phyloP scores from a whole-genome alignment of 257 asterid species.

The Plantago ovata region DNA sequence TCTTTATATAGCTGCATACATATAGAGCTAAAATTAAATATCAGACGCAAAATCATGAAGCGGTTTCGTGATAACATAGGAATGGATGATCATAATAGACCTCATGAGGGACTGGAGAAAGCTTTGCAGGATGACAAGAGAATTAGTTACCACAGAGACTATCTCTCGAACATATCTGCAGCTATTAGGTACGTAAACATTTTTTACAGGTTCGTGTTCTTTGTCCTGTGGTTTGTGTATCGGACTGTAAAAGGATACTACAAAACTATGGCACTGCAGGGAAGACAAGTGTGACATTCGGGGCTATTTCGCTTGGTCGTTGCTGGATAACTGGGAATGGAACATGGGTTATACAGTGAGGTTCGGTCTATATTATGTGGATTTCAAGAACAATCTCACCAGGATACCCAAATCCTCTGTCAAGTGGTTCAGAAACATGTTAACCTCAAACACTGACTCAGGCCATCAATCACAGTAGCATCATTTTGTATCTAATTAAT shows the following conservation, averaged over 20 bases:
- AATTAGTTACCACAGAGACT: conserved; percentile 61
- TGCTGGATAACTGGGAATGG: conserved; percentile 98
- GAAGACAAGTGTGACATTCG: conserved; percentile 58
- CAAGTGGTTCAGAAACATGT: conserved; percentile 61
- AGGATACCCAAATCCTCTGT: conserved; percentile 79
- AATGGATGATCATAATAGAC: conserved; percentile 66
- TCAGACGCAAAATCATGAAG: not conserved
- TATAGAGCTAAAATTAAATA: not conserved
- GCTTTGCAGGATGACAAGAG: conserved; percentile 66
- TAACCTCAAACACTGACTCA: conserved; percentile 24
- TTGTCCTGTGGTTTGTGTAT: not conserved
- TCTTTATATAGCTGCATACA: not conserved
- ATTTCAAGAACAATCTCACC: conserved; percentile 73
- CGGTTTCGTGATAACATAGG: conserved; percentile 38
- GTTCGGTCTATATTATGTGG: conserved; percentile 76
- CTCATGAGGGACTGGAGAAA: conserved; percentile 25
- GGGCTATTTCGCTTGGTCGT: conserved; percentile 85
- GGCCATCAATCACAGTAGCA: conserved; percentile 7
- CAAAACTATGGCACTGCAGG: conserved; percentile 35
- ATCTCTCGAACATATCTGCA: conserved; percentile 79
- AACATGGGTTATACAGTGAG: conserved; percentile 80
- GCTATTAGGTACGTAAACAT: conserved; percentile 56
- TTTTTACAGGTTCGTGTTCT: not conserved
- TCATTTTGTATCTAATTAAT: not conserved
- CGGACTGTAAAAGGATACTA: not conserved